Evolutionary conservation across 805 yeast species (phyloP), one percentile per base, ranked within the genome.

Genomic region (Cyberlindnera bimundalis): DNA sequence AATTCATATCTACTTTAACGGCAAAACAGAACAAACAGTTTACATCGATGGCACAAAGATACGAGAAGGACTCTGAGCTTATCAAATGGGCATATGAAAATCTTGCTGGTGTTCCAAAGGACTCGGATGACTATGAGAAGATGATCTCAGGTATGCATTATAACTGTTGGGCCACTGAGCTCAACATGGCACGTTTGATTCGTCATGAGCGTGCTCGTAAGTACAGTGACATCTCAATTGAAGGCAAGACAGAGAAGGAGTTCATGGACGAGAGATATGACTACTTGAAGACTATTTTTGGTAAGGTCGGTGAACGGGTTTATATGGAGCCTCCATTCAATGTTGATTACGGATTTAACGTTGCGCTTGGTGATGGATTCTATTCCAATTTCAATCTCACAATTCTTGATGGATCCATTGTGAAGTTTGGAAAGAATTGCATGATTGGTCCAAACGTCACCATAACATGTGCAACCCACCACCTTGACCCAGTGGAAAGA

Each of bases 281-380:
- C 58, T 46, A 53, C 78, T 19, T 46, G 39, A 45, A 47, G 12
- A 55, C 55, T 15, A 58, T 80, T 15, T 67, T 82, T 35, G 88
- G 88, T 11, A 58, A 60, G 28, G 74, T 33, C 27, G 34, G 56
- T 48, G 62, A 10, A 60, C 32, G 29, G 27, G 46, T 58, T 12
- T 66, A 59, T 45, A 55, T 79, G 27, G 86, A 81, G 59, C 71
- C 80, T 2, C 87, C 87, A 6, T 71, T 77, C 51, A 64, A 47
- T 45, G 75, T 79, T 30, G 90, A 84, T 57, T 83, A 81, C 53
- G 91, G 90, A 0, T 73, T 66, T 58, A 84, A 83, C 59, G 64
- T 74, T 27, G 58, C 56, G 13, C 48, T 81, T 14, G 90, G 88
- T 2, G 72, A 78, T 42, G 58, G 63, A 21, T 76, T 79, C 57